Evolutionary conservation across 768 basidiomycete species (phyloP), one percentile per base, ranked within the genome.

Genomic region (Pisolithus microcarpus): DNA sequence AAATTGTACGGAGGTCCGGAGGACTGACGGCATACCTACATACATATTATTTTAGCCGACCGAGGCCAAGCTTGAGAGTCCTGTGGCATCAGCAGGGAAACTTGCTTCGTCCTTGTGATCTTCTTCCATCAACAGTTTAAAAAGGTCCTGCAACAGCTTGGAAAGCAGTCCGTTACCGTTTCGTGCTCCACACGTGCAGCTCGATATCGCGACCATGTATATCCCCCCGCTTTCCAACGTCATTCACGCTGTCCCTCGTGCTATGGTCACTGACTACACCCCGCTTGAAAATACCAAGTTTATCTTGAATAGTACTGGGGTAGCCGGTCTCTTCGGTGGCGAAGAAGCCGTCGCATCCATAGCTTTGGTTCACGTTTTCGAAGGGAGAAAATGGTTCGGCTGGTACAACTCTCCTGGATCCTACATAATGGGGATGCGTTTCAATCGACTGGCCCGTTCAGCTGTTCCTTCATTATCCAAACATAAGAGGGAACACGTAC

Each of bases 341-440:
- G 67, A 70, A 28, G 69, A 71, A 37, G 66, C 69, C 10, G 59
- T 71, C 23, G 59, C 70, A 19, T 69, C 69, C 23, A 70, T 71
- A 67, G 57, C 65, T 8, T 62, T 65, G 30, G 61, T 70, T 2
- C 69, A 70, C 46, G 38, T 70, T 2, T 66, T 62, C 53, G 28
- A 53, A 19, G 66, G 64, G 1, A 58, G 67, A 56, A 60, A 30
- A 46, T 71, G 63, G 65, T 36, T 70, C 3, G 69, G 70, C 7
- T 70, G 63, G 65, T 68, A 71, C 47, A 71, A 70, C 40, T 67
- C 68, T 7, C 69, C 70, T 0, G 69, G 69, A 11, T 67, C 69
- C 48, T 69, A 67, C 23, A 60, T 55, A 0, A 48, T 71, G 19
- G 69, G 68, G 3, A 70, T 63, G 47, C 56, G 47, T 15, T 70